Base-by-base conservation (phyloP, 805 yeast species). In the Candida khao-thaluensis region DNA sequence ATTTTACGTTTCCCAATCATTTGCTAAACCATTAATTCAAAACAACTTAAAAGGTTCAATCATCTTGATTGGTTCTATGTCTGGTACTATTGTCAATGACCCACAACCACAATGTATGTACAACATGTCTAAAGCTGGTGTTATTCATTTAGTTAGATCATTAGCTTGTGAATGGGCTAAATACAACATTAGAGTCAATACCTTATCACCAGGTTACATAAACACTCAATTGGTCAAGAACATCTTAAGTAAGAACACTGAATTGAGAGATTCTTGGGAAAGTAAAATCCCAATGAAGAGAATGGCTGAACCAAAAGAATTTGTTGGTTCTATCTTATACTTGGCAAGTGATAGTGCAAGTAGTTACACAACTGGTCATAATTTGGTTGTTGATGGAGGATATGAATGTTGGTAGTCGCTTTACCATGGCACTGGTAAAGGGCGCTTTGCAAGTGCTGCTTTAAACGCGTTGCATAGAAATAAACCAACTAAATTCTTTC, bases 121-220 rank as follows among this genome's bases (percentile, higher is more conserved):
- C 74, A 85, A 85, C 72, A 81, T 82, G 85, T 74, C 91, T 51
- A 85, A 85, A 68, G 93, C 93, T 12, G 93, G 90, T 57, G 91
- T 84, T 30, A 83, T 84, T 52, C 93, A 85, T 64, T 68, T 85
- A 73, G 85, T 76, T 40, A 77, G 78, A 59, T 76, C 90, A 2
- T 66, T 85, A 51, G 93, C 89, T 29, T 77, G 82, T 46, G 95
- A 85, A 62, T 85, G 93, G 93, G 85, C 93, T 36, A 72, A 77
- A 52, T 79, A 77, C 64, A 77, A 77, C 53, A 81, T 82, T 54
- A 76, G 91, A 61, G 87, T 85, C 51, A 84, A 85, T 68, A 76
- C 90, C 22, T 66, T 85, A 48, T 77, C 85, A 27, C 93, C 93
- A 30, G 93, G 91, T 34, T 85, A 85, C 69, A 85, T 85, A 44